Conservation (phyloP, 148 eudicot genomes). For the Cornus florida region DNA sequence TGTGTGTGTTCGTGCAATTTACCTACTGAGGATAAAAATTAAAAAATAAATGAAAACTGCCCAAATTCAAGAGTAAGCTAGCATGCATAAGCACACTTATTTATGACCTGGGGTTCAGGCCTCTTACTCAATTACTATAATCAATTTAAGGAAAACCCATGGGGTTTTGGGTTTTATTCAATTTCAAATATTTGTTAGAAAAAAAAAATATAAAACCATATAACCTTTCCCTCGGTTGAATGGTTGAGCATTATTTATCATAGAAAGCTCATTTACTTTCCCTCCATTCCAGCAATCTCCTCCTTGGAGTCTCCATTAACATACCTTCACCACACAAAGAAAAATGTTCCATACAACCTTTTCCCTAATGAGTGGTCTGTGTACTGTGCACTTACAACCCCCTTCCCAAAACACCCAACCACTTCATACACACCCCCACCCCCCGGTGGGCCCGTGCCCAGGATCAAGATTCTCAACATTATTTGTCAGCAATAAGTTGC, state of each 20-base stretch:
- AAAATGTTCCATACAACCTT: neutral
- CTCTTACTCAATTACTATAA: neutral
- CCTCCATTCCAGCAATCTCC: neutral
- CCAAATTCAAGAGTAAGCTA: neutral
- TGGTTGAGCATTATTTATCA: neutral
- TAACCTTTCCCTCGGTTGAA: neutral
- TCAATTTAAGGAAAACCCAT: too few relatives aligned
- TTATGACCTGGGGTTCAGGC: neutral
- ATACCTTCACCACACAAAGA: neutral
- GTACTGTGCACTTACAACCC: neutral
- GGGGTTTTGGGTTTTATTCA: neutral
- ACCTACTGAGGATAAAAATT: too few relatives aligned
- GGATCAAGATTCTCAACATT: too few relatives aligned
- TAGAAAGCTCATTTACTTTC: neutral
- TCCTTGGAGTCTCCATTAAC: neutral
- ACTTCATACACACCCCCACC: too few relatives aligned
- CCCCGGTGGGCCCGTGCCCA: too few relatives aligned
- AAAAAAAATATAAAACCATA: neutral
- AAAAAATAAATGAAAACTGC: neutral
- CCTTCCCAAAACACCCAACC: too few relatives aligned
- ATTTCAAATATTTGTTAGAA: neutral
- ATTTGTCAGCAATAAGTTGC: too few relatives aligned
- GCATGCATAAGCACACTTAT: neutral
- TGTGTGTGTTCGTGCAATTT: too few relatives aligned
- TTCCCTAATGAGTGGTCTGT: neutral